Base-by-base conservation (phyloP, 2,329 filamentous ascomycete species). In the Penicillium concentricum region DNA sequence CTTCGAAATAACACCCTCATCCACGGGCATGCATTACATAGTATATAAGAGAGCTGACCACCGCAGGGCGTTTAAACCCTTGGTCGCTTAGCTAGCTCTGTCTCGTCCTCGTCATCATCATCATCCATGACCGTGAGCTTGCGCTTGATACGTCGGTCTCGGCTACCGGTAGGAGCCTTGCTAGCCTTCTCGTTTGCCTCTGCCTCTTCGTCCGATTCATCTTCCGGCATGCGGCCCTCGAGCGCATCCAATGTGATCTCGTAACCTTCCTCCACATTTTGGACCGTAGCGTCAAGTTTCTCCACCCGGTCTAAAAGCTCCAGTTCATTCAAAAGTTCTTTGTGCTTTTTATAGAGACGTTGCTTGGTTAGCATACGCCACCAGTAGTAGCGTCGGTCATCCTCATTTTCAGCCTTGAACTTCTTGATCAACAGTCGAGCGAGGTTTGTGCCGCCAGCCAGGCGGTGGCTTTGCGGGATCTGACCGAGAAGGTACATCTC, bases 321-420 rank as follows among this genome's bases (percentile, higher is more conserved):
- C 54, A 87, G 62, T 67, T 87, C 84, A n/a, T 79, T 77, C 20
- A 88, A 74, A 35, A 80, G 71, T 65, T 88, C 85, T 34, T 78
- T 78, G 57, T 86, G 85, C 62, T 83, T 82, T 61, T 82, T 80
- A 70, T 82, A 86, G 16, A 88, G 78, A 18, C 85, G 78, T 61
- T 87, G 82, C 69, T 88, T 88, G 35, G 84, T 78, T 30, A 86
- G 79, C 63, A 87, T 74, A 6, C 85, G 79, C 85, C 85, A 88
- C 75, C 86, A 86, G 70, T 85, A 87, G 71, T 86, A 88, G 32
- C 78, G 76, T 13, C 82, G 74, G 64, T 88, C 85, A 59, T 83
- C 76, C 42, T 79, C 77, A 58, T 86, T 79, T 3, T 77, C 75
- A 0, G 80, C 69, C 24, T 73, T 73, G 28, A 72, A 71, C 53